Evolutionary conservation across 805 yeast species (phyloP), one percentile per base, ranked within the genome.

Genomic region (Candida easanensis): DNA sequence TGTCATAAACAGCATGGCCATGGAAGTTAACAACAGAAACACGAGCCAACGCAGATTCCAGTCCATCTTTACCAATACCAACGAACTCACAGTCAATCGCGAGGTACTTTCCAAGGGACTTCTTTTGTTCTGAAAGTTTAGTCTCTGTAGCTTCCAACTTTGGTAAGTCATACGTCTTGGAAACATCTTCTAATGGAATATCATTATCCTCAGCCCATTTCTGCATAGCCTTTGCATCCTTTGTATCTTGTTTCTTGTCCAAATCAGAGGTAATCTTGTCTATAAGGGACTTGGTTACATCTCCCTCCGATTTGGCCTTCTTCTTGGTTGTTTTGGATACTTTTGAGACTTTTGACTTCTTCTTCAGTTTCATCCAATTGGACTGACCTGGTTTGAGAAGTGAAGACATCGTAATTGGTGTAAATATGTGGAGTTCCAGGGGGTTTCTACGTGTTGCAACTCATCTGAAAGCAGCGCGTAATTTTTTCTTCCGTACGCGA

Each of bases 51-150:
- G 82, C 91, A 5, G 88, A 80, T 36, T 72, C 78, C 9, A 60
- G 46, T 5, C 95, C 95, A 9, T 80, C 82, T 5, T 75, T 77
- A 0, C 96, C 97, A 2, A 85, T 82, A 10, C 97, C 97, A 2
- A 90, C 97, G 69, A 90, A 89, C 56, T 90, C 98, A 68, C 97
- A 89, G 64, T 90, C 98, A 48, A 90, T 77, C 1, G 96, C 88
- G 2, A 89, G 46, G 52, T 76, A 89, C 54, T 76, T 84, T 1
- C 97, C 97, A 1, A 80, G 68, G 34, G 74, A 72, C 39, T 61
- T 65, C 45, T 73, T 66, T 33, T 56, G 58, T 18, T 53, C 53
- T 8, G 61, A 43, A n/a, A 57, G 43, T 21, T 50, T 42, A 2
- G 30, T 23, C n/a, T 46, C 48, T 6, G 31, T 39, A 14, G 40